Evolutionary conservation across 2,329 filamentous ascomycete genomes (phyloP).

Genomic region (Phaeosphaeria sp.): DNA sequence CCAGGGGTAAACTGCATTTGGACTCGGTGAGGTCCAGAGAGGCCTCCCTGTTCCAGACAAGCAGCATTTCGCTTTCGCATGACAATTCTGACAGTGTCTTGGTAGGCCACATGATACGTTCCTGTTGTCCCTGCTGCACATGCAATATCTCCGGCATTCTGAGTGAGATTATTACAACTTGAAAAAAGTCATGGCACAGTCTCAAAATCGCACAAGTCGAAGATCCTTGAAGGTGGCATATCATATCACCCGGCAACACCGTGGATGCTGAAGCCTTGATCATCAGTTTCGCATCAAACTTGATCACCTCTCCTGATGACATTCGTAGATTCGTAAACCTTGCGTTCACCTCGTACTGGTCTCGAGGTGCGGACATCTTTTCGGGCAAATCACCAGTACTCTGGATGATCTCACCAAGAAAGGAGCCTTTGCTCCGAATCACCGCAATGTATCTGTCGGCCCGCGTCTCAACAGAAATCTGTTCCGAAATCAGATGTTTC

Average conservation of each 20-base stretch:
- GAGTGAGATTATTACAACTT: conserved; percentile 8
- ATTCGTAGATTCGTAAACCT: background rate
- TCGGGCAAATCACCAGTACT: background rate
- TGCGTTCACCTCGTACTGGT: background rate
- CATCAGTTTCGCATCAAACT: background rate
- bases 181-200: conserved; percentile 5
- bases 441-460: conserved; percentile 12
- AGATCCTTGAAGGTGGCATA: conserved; percentile 4
- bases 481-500: conserved; percentile 13
- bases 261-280: background rate
- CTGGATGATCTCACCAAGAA: conserved; percentile 13
- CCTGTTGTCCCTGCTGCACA: background rate
- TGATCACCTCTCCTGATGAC: conserved; percentile 8
- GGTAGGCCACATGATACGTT: background rate
- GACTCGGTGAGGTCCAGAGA: background rate
- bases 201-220: conserved; percentile 15
- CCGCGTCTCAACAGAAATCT: conserved; percentile 17
- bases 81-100: background rate
- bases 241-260: background rate
- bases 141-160: background rate
- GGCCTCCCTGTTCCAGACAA: background rate
- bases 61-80: background rate
- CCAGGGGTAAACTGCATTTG: background rate
- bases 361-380: background rate
- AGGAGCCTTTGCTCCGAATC: conserved; percentile 13